Percentiles rank a stretch among this genome's conserved stretches.
These are phyloP conservation scores for Scalesia atractyloides DNA, from an alignment of 129 eudicot species.

Conservation along the genomic window DNA sequence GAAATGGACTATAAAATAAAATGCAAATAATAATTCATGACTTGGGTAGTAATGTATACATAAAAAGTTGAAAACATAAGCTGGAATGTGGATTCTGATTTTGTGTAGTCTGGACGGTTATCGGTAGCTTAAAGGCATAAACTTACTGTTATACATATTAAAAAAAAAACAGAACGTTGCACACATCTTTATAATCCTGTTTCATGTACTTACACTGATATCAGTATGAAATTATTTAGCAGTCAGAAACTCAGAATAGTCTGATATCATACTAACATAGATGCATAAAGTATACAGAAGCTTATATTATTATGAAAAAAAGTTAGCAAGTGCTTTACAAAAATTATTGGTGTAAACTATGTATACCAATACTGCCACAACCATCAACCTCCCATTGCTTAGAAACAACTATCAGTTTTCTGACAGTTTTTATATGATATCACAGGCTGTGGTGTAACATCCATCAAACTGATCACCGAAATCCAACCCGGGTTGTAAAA, in stretches of 20 bases:
- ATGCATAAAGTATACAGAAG: not conserved
- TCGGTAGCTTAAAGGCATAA: not conserved
- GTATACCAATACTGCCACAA: too few species aligned
- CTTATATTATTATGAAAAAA: not conserved
- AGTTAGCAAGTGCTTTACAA: not conserved
- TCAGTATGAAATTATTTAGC: too few species aligned
- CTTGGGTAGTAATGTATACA: not conserved
- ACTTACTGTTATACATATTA: not conserved
- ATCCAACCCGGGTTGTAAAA: too few species aligned
- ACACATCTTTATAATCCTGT: too few species aligned
- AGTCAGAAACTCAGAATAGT: too few species aligned
- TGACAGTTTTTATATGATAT: too few species aligned
- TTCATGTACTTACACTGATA: not conserved
- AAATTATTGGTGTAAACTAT: too few species aligned
- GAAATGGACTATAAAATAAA: not conserved
- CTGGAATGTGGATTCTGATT: not conserved
- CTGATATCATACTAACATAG: not conserved
- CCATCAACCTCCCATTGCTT: too few species aligned
- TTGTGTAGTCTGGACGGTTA: not conserved
- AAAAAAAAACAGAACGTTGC: not conserved
- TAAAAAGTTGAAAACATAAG: not conserved
- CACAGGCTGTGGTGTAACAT: too few species aligned
- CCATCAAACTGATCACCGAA: too few species aligned
- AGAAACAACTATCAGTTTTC: too few species aligned
- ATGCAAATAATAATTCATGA: not conserved